Base-by-base conservation (phyloP, 306 rosid genomes). In the Trichosanthes truncata region DNA sequence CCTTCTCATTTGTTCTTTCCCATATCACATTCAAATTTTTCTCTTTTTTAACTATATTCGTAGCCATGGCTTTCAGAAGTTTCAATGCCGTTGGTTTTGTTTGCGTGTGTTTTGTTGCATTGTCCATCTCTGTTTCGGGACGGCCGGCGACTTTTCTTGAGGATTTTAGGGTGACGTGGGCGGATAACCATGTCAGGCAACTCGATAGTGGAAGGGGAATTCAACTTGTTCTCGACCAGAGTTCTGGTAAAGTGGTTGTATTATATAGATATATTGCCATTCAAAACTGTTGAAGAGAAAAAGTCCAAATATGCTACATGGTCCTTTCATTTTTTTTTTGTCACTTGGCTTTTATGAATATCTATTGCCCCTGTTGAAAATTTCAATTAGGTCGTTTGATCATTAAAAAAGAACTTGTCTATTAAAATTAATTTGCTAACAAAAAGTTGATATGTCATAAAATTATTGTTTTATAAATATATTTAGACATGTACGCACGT, bases 141-240 rank as follows among this genome's bases (percentile, higher is more conserved):
- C 82, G 92, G 80, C 95, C 97, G 6, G 91, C 93, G 80, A 89
- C 93, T 68, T 94, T 94, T 83, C 78, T 80, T 1, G 84, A 89
- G 78, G 97, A 92, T 53, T 94, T 94, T 79, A 83, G 68, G 51
- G 74, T 85, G 79, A 85, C 98, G 3, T 94, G 98, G 98, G 46
- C 97, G 10, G 92, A 89, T n/a, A 52, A 84, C 46, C 97, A 94
- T 60, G 85, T 92, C 92, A 87, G 53, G 79, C 98, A 88, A 80
- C 80, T 91, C 77, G 96, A 92, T 79, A 92, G 85, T 35, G 98
- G 98, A 48, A 88, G 87, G 56, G 86, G 91, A 78, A 87, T 89
- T 82, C 98, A 94, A 81, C 98, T 94, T 26, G 71, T 63, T 80
- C 91, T 94, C 5, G 98, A 94, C 91, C 93, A 63, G 88, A 81